Base-by-base conservation (phyloP, 2,329 filamentous ascomycete species). In the Whalleya microplaca region DNA sequence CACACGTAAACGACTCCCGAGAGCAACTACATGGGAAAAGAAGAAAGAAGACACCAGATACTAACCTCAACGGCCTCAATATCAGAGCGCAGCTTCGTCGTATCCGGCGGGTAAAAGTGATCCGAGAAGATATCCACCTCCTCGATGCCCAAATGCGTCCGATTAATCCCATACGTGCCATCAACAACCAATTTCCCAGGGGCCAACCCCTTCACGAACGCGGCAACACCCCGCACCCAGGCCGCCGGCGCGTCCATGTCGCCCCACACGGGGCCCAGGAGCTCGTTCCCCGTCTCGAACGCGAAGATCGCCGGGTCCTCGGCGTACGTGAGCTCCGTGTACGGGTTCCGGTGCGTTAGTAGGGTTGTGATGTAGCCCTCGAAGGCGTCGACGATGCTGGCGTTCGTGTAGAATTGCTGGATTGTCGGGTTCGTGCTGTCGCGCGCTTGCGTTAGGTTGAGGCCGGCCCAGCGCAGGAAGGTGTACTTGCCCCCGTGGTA, bases 401-500 rank as follows among this genome's bases (percentile, higher is more conserved):
- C 46, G 59, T 80, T 76, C 42, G 71, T 78, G 65, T 80, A 81
- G 65, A 81, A 81, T 56, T 78, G 70, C 69, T 75, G 71, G 18
- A 79, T 73, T 29, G 65, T 63, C 2, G 76, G 73, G 61, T 78
- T 74, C 21, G 64, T 70, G 14, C 70, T 66, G 46, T 75, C 70
- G 7, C 55, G 65, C 14, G 62, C 63, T 51, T 71, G 69, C 9
- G 67, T 73, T 49, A 80, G 74, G 62, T 79, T 71, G 64, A 76
- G 72, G 7, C 78, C 78, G 18, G 69, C 69, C 73, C 74, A 81
- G 21, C 78, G 75, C 27, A 80, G 69, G 64, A 80, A 81, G 60
- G 72, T 71, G 68, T 76, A 80, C 64, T 80, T 80, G 6, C 78
- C 79, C 20, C 78, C 78, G 57, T 80, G 78, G 65, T 80, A 81